phyloP scores from a whole-genome alignment of 306 rosid species.

The Ormosia emarginata region DNA sequence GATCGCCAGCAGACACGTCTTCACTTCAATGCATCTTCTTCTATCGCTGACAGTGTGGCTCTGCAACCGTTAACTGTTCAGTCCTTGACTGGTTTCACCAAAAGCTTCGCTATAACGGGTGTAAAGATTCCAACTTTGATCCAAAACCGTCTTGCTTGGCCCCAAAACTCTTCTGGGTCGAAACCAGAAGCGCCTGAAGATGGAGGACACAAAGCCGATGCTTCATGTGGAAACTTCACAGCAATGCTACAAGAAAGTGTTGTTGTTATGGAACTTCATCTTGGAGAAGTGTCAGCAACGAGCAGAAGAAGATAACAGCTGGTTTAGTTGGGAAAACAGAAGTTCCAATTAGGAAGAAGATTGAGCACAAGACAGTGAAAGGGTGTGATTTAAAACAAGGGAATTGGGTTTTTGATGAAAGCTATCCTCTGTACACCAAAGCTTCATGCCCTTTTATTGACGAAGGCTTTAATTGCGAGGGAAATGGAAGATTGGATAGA shows the following conservation, averaged over 20 bases:
- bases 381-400: conserved; percentile 72
- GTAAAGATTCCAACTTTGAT: conserved; percentile 32
- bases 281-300: neutral
- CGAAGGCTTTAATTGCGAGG: conserved; percentile 85
- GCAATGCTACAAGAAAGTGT: neutral
- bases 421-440: conserved; percentile 58
- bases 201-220: conserved; percentile 17
- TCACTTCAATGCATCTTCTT: conserved; percentile 42
- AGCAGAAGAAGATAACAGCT: conserved; percentile 9
- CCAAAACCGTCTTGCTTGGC: conserved; percentile 34
- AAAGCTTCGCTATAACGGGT: conserved; percentile 36
- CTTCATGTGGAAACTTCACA: conserved; percentile 28
- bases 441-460: conserved; percentile 80
- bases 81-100: conserved; percentile 18
- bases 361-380: conserved; percentile 31
- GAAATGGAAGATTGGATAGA: conserved; percentile 81
- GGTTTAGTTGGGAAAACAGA: conserved; percentile 17
- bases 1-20: conserved; percentile 34
- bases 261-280: neutral
- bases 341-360: conserved; percentile 21
- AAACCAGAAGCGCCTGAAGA: conserved; percentile 18
- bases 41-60: neutral
- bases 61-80: conserved; percentile 37
- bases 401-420: conserved; percentile 80
- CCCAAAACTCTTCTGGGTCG: conserved; percentile 29